phyloP scores from a whole-genome alignment of 176 grass and related monocot genomes.

The Avena sativa region DNA sequence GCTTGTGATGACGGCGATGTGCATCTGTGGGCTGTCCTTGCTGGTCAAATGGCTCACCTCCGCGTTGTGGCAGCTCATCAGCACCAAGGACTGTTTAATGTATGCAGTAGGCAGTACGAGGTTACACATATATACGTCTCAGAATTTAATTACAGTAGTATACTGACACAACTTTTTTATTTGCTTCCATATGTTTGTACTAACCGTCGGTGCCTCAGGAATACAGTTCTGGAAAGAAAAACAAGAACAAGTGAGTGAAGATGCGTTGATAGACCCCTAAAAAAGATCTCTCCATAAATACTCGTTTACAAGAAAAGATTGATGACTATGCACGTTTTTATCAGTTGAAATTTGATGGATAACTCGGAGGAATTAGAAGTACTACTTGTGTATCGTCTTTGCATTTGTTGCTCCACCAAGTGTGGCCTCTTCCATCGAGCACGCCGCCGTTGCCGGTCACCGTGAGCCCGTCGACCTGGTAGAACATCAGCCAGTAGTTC shows the following conservation, averaged over 20 bases:
- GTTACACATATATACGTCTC: too few relatives aligned
- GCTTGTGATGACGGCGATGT: constrained; percentile 44
- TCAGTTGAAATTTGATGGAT: too few relatives aligned
- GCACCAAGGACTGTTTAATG: neutral
- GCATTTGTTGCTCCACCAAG: constrained; percentile 46
- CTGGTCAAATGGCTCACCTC: constrained; percentile 36
- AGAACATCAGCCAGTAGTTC: constrained; percentile 50
- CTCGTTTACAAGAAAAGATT: too few relatives aligned
- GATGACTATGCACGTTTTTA: too few relatives aligned
- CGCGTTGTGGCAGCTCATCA: constrained; percentile 29
- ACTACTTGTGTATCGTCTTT: neutral
- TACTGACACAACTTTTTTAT: too few relatives aligned
- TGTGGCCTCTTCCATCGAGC: constrained; percentile 36
- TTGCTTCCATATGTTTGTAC: neutral
- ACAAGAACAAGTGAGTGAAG: neutral
- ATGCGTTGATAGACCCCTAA: neutral
- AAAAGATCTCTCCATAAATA: neutral
- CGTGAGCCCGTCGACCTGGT: constrained; percentile 41
- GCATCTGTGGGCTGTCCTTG: constrained; percentile 55
- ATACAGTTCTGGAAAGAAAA: constrained; percentile 8
- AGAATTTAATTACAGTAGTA: too few relatives aligned
- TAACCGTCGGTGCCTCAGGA: constrained; percentile 32
- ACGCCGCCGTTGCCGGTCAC: constrained; percentile 45
- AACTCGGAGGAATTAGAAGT: too few relatives aligned
- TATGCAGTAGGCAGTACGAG: neutral